Percentiles rank a stretch among this genome's conserved stretches.
These are phyloP conservation scores for Aspergillus neotritici DNA, from an alignment of 2,329 filamentous ascomycete genomes.

Conservation along the genomic window DNA sequence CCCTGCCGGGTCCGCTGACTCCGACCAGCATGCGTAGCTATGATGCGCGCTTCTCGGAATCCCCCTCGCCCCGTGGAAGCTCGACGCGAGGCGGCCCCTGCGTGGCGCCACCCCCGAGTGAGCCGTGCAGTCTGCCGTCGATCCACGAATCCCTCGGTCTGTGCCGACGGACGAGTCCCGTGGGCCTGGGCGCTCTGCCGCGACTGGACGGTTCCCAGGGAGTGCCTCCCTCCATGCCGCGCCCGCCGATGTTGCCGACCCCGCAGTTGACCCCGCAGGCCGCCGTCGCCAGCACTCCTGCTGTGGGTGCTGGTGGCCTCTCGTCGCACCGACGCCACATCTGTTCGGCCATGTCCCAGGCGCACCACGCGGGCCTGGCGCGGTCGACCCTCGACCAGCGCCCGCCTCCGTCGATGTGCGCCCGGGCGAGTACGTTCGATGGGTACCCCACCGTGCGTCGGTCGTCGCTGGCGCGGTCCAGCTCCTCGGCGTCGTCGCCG, in stretches of 20 bases:
- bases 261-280: constrained; percentile 57
- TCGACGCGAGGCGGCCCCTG: constrained; percentile 7
- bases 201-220: constrained; percentile 34
- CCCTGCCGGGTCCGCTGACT: constrained; percentile 12
- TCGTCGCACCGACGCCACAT: constrained; percentile 52
- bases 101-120: constrained; percentile 14
- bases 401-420: constrained; percentile 32
- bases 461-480: constrained; percentile 47
- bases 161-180: constrained; percentile 30
- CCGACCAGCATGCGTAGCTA: constrained; percentile 23
- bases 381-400: constrained; percentile 53
- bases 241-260: constrained; percentile 55
- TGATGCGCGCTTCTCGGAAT: constrained; percentile 23
- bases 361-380: constrained; percentile 50
- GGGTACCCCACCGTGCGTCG: constrained; percentile 45
- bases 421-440: constrained; percentile 39
- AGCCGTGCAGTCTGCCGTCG: constrained; percentile 19
- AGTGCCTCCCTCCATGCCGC: constrained; percentile 51
- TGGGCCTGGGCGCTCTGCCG: constrained; percentile 48
- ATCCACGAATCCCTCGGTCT: constrained; percentile 28
- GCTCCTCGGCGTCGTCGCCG: constrained; percentile 52
- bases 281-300: constrained; percentile 52
- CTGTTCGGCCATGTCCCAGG: constrained; percentile 54
- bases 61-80: constrained; percentile 26
- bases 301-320: constrained; percentile 50